Evolutionary conservation across 352 stramenopile species (phyloP).

Genomic region (Globisporangium cystogenes): DNA sequence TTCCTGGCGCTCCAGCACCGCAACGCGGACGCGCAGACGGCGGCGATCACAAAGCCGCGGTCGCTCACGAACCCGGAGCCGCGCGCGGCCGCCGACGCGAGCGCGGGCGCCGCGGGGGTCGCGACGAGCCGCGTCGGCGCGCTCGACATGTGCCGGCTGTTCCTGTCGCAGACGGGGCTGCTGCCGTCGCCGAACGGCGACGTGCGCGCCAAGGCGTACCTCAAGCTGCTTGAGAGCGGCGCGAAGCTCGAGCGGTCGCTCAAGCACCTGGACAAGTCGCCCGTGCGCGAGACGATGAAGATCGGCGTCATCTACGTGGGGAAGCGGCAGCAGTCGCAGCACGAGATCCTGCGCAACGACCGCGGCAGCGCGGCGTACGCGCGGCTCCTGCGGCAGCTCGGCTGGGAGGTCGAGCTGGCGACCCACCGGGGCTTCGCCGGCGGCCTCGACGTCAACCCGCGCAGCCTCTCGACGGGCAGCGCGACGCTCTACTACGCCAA

Average conservation of each 20-base stretch:
- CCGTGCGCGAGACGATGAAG: slow-evolving; percentile 87
- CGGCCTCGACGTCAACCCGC: slow-evolving; percentile 74
- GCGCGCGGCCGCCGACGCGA: slow-evolving; percentile 18
- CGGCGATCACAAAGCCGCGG: slow-evolving; percentile 36
- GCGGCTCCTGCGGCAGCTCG: slow-evolving; percentile 64
- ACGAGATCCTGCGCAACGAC: slow-evolving; percentile 79
- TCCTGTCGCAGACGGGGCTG: slow-evolving; percentile 70
- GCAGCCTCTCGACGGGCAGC: slow-evolving; percentile 71
- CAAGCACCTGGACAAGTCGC: slow-evolving; percentile 81
- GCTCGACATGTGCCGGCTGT: slow-evolving; percentile 78
- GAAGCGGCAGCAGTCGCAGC: slow-evolving; percentile 61
- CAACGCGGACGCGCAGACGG: slow-evolving; percentile 28
- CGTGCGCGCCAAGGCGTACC: slow-evolving; percentile 39
- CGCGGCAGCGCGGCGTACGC: slow-evolving; percentile 59
- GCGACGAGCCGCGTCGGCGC: slow-evolving; percentile 49
- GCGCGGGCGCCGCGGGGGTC: slow-evolving; percentile 17
- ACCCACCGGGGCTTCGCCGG: slow-evolving; percentile 70
- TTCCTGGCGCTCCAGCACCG: slow-evolving; percentile 44
- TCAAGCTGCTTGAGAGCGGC: slow-evolving; percentile 68
- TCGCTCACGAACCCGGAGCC: slow-evolving; percentile 10
- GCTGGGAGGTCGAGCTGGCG: slow-evolving; percentile 70
- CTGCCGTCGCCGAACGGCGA: slow-evolving; percentile 60
- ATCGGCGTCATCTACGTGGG: slow-evolving; percentile 86
- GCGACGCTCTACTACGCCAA: slow-evolving; percentile 77
- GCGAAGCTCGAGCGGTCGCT: slow-evolving; percentile 74